Conservation (phyloP, 2,329 filamentous ascomycete genomes). For the Pseudohalonectria lignicola region DNA sequence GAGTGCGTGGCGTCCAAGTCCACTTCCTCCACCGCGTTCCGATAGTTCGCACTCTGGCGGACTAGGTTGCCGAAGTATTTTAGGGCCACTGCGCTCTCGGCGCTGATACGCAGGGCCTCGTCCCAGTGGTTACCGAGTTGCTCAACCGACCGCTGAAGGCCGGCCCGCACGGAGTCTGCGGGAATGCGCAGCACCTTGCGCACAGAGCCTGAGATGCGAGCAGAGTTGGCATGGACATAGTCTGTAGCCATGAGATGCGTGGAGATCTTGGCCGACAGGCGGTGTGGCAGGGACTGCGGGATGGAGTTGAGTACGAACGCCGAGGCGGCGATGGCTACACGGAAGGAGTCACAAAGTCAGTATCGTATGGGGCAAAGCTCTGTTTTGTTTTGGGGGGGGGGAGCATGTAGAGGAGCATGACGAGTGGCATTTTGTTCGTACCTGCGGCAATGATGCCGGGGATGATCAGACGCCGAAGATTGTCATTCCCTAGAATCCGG, state of each 20-base stretch:
- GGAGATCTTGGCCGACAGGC: slow-evolving; percentile 76
- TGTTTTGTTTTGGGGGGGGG: too few relatives aligned
- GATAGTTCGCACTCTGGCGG: slow-evolving; percentile 46
- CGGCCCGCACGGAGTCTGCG: slow-evolving; percentile 73
- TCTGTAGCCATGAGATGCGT: slow-evolving; percentile 71
- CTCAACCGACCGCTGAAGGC: slow-evolving; percentile 76
- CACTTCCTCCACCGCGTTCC: slow-evolving; percentile 35
- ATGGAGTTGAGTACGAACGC: slow-evolving; percentile 81
- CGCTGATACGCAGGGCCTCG: slow-evolving; percentile 70
- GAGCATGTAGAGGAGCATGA: too few relatives aligned
- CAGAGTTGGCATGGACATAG: slow-evolving; percentile 83
- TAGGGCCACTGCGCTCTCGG: slow-evolving; percentile 73
- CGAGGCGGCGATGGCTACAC: slow-evolving; percentile 64
- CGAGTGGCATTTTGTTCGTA: too few relatives aligned
- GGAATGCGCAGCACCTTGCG: slow-evolving; percentile 83
- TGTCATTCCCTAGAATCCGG: slow-evolving; percentile 72
- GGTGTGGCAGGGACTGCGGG: slow-evolving; percentile 76
- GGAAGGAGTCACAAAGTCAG: too few relatives aligned
- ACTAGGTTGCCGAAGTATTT: slow-evolving; percentile 89
- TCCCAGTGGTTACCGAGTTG: slow-evolving; percentile 68
- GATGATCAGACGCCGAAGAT: slow-evolving; percentile 67
- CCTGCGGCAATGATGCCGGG: slow-evolving; percentile 70
- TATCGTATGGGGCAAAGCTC: too few relatives aligned
- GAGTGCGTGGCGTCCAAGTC: slow-evolving; percentile 42
- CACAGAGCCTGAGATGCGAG: slow-evolving; percentile 74